Evolutionary conservation across 2,329 filamentous ascomycete species (phyloP), one percentile per base, ranked within the genome.

Genomic region (Phyllosticta citrichinensis): DNA sequence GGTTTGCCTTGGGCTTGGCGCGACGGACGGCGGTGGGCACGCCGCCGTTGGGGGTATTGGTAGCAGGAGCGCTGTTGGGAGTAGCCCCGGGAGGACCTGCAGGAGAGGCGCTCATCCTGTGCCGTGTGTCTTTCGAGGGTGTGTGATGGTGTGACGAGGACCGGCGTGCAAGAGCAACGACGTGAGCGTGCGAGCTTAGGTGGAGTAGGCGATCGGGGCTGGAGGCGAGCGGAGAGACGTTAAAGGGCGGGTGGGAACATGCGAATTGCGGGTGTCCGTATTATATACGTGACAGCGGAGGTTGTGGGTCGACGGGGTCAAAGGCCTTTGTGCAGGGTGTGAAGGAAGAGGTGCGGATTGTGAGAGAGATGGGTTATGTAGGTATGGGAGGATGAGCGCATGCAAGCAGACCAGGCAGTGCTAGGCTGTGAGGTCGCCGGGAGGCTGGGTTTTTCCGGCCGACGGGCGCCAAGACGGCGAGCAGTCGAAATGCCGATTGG

Each of bases 1-100:
- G 72, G 60, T 73, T 75, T 61, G 72, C 70, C 63, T 69, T 67
- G 33, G 69, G 60, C 51, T 33, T 68, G 63, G 68, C 64, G 66
- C 71, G 73, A 57, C 71, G 70, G 30, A 71, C 66, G 5, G 68
- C 65, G 20, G 66, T 65, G 5, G 68, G 65, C 33, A 68, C 69
- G 50, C 68, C 68, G 54, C 73, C 74, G 66, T 74, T 76, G 53
- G 69, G 68, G 27, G 53, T 68, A 60, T 65, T 64, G 55, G 33
- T 52, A 8, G 55, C 30, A 27, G 55, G 56, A 33, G 60, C 55
- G 25, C 51, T 52, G 55, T 52, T 62, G 56, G 71, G 68, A 33
- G 68, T 66, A 63, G 67, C 64, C 63, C 71, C 67, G 33, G 65
- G 63, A 64, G 62, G 65, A 63, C 61, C 61, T 52, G 70, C 67